These are phyloP conservation scores for Candida qinlingensis DNA, from an alignment of 805 yeast species.

Conservation along the genomic window DNA sequence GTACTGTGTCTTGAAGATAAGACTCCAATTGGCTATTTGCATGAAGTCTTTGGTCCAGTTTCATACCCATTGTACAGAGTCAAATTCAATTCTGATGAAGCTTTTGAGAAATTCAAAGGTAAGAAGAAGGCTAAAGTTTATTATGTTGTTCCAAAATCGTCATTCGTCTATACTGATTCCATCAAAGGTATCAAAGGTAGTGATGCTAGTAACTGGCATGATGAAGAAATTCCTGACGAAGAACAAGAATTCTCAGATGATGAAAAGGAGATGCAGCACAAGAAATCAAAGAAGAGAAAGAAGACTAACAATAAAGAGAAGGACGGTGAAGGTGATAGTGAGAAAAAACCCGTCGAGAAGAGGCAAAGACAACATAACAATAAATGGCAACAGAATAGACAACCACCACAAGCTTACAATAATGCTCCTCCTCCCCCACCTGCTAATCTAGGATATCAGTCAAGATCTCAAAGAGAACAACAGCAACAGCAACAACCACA, in stretches of 20 bases:
- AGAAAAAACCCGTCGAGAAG: conserved; percentile 1
- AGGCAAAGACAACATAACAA: not conserved
- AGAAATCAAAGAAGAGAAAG: conserved; percentile 42
- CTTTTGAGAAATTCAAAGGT: conserved; percentile 40
- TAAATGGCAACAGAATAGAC: not conserved
- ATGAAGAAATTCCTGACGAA: conserved; percentile 88
- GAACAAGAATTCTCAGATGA: conserved; percentile 96
- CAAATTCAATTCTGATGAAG: conserved; percentile 50
- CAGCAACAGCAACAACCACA: conserved; percentile 7
- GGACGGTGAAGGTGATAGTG: not conserved
- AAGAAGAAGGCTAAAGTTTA: conserved; percentile 53
- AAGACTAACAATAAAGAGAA: not conserved
- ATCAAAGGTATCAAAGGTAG: conserved; percentile 74
- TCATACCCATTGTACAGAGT: conserved; percentile 79
- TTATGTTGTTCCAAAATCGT: conserved; percentile 77
- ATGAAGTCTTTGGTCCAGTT: conserved; percentile 87
- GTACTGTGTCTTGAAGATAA: conserved; percentile 73
- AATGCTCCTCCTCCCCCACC: not conserved
- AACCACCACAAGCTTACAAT: not conserved
- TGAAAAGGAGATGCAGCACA: conserved; percentile 74
- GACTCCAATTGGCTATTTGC: conserved; percentile 66
- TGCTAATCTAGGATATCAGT: conserved; percentile 12
- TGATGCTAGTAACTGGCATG: conserved; percentile 93
- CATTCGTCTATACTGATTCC: conserved; percentile 70
- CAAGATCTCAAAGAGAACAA: conserved; percentile 24